Evolutionary conservation across 2,329 filamentous ascomycete species (phyloP), one percentile per base, ranked within the genome.

Genomic region (Trichoderma guizhouense): DNA sequence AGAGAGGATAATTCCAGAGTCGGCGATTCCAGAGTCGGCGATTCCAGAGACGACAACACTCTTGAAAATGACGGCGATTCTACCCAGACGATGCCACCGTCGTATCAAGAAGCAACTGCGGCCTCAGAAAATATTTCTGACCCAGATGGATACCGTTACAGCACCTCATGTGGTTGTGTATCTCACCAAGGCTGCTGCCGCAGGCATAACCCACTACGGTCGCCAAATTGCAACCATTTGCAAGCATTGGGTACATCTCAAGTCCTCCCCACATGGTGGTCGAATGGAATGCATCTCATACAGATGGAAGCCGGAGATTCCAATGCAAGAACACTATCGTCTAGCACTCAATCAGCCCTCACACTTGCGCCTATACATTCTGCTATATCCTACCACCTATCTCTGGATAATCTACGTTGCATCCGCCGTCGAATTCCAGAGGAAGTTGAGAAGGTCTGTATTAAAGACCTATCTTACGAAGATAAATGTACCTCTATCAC

Each of bases 121-220:
- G 18, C 24, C 8, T 9, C 18, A 0, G 15, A 58, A 28, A 15
- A 9, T 18, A 2, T 11, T n/a, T 26, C 7, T 18, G 26, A 24
- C 24, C 28, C 26, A n/a, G 51, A 57, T 58, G 34, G 15, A 26
- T 62, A 12, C 28, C 36, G 15, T 21, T 6, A 3, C 11, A 5
- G 6, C 21, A n/a, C 11, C 11, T 26, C 61, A 34, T 71, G 67
- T 32, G 57, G 53, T 47, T 71, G 60, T 32, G 21, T n/a, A 32
- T n/a, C 60, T 71, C 60, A 30, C 21, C 63, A 71, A 71, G 63
- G 70, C 63, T 71, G 53, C n/a, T 71, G 70, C 15, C 55, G 62
- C 24, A 61, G 28, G 24, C 63, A 71, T 36, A 69, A 30, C 14
- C 69, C 63, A 51, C 34, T 39, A 36, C 39, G 53, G 15, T 53